These are phyloP conservation scores for Citrus sp. DNA, from an alignment of 345 rosid species.

Conservation along the genomic window DNA sequence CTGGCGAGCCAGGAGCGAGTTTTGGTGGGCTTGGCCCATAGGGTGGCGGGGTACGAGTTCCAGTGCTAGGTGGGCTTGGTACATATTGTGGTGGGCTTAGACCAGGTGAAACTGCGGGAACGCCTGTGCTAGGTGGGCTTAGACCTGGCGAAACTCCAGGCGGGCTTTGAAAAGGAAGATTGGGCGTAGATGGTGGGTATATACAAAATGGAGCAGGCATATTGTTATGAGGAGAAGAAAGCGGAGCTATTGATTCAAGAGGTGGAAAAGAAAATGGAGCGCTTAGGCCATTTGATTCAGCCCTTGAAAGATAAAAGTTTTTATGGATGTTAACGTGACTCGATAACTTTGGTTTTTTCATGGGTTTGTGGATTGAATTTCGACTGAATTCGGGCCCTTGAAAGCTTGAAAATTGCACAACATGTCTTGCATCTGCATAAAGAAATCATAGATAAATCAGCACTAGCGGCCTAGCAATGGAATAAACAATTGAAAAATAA, in stretches of 20 bases:
- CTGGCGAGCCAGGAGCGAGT: too few species aligned
- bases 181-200: constrained; percentile 19
- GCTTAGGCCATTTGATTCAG: background rate
- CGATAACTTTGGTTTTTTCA: background rate
- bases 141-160: background rate
- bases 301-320: background rate
- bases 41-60: background rate
- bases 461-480: background rate
- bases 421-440: constrained; percentile 28
- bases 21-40: constrained; percentile 2
- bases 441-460: background rate
- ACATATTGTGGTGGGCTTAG: constrained; percentile 10
- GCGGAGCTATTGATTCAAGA: constrained; percentile 20
- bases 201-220: constrained; percentile 10
- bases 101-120: constrained; percentile 9
- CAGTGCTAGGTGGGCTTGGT: constrained; percentile 14
- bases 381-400: background rate
- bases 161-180: constrained; percentile 5
- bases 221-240: constrained; percentile 3
- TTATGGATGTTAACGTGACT: background rate
- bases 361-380: background rate
- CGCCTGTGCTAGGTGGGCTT: constrained; percentile 2
- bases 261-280: constrained; percentile 26
- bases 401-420: background rate
- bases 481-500: background rate